Evolutionary conservation across 257 asterid genomes (phyloP).

Genomic region (Ilex asprella): DNA sequence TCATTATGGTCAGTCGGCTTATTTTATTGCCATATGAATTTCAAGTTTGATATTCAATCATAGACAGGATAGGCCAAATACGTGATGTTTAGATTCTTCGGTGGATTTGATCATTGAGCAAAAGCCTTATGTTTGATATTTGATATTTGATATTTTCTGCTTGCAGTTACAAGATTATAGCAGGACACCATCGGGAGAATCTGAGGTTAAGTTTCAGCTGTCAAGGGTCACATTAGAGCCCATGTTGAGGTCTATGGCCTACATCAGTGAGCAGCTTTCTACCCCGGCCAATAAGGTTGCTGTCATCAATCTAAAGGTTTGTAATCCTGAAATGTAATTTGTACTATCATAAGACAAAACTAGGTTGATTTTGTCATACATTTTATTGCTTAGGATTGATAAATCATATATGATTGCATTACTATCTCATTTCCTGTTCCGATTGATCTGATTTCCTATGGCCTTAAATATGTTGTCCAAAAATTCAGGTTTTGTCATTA

Average conservation of each 20-base stretch:
- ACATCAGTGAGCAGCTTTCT: constrained; percentile 81
- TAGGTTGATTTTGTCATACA: background rate
- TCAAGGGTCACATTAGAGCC: constrained; percentile 76
- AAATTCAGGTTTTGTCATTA: too few species aligned
- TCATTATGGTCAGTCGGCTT: constrained; percentile 1
- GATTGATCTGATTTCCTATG: too few species aligned
- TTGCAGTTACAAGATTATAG: constrained; percentile 74
- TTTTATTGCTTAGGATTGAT: background rate
- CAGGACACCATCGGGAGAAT: constrained; percentile 53
- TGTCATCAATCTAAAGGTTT: constrained; percentile 79
- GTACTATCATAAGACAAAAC: too few species aligned
- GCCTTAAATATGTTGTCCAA: too few species aligned
- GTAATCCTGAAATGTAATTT: background rate
- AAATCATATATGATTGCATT: too few species aligned
- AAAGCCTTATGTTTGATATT: constrained; percentile 1
- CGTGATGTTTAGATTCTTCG: background rate
- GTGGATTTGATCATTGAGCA: background rate
- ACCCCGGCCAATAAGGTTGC: constrained; percentile 78
- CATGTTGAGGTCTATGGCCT: constrained; percentile 85
- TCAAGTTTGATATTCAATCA: too few species aligned
- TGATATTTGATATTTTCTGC: constrained; percentile 15
- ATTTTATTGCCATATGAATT: background rate
- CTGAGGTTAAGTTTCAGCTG: constrained; percentile 75
- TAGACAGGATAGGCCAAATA: too few species aligned
- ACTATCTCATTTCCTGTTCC: too few species aligned